A percentile compares a stretch with the other conserved stretches of the same genome.
Evolutionary conservation across 164 flowering plant species (phyloP).

Genomic region (Macadamia integrifolia): DNA sequence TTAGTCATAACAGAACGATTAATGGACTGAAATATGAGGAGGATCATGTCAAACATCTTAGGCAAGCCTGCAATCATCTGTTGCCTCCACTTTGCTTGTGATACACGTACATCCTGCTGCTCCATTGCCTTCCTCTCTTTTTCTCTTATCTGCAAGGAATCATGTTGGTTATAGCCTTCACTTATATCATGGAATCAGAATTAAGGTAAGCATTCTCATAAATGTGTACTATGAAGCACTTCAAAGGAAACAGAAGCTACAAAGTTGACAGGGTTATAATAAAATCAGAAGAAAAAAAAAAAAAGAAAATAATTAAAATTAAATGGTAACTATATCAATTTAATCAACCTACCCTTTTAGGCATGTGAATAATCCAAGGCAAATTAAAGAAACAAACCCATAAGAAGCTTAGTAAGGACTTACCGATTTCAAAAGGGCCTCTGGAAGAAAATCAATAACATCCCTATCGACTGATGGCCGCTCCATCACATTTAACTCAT

Average conservation of each 20-base stretch:
- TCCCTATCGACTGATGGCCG: slow-evolving; percentile 28
- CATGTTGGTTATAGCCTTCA: not conserved
- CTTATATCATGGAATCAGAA: not conserved
- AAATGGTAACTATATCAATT: no score
- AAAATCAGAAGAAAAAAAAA: no score
- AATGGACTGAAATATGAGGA: slow-evolving; percentile 52
- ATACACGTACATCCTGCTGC: slow-evolving; percentile 60
- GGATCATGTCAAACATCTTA: slow-evolving; percentile 61
- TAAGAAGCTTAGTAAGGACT: slow-evolving; percentile 7
- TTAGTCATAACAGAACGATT: slow-evolving; percentile 60
- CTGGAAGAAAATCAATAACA: slow-evolving; percentile 46
- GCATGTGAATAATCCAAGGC: no score
- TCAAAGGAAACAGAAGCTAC: not conserved
- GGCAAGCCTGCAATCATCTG: slow-evolving; percentile 62
- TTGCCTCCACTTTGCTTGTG: slow-evolving; percentile 60
- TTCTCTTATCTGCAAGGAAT: slow-evolving; percentile 51
- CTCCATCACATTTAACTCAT: slow-evolving; percentile 9
- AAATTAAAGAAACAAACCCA: no score
- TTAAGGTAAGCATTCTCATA: not conserved
- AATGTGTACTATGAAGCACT: not conserved
- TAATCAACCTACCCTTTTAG: no score
- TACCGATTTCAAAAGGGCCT: slow-evolving; percentile 68
- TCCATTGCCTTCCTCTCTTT: slow-evolving; percentile 49
- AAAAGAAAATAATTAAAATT: no score
- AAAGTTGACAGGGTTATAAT: no score